These are phyloP conservation scores for Fusarium sp. DNA, from an alignment of 2,329 filamentous ascomycete species.

Conservation along the genomic window DNA sequence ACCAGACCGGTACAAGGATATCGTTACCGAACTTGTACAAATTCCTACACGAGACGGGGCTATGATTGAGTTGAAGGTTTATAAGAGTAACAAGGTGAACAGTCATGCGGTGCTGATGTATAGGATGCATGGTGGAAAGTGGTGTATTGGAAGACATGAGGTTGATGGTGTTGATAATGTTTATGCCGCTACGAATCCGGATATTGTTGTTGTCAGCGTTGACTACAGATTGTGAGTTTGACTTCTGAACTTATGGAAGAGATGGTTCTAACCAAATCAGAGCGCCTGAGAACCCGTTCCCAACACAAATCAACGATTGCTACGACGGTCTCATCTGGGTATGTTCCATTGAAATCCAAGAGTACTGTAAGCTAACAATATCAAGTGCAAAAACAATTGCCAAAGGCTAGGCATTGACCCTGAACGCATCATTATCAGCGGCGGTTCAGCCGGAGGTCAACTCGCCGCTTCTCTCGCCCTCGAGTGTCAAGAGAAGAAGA, in stretches of 20 bases:
- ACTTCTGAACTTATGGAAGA: too few relatives aligned
- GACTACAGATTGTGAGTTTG: conserved; percentile 33
- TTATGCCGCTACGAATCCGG: conserved; percentile 24
- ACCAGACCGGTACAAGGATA: conserved; percentile 28
- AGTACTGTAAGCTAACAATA: neutral
- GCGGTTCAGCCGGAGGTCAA: conserved; percentile 39
- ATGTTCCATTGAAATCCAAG: accelerated
- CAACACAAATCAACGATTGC: conserved; percentile 34
- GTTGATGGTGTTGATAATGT: conserved; percentile 41
- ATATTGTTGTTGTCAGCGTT: conserved; percentile 41
- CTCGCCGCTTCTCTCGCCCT: conserved; percentile 36
- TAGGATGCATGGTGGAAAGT: conserved; percentile 42
- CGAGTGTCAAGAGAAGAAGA: conserved; percentile 6
- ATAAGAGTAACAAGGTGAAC: conserved; percentile 19
- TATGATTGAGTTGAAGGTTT: conserved; percentile 36
- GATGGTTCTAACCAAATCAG: neutral
- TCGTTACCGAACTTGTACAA: conserved; percentile 26
- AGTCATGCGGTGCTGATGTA: conserved; percentile 37
- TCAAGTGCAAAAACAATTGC: conserved; percentile 39
- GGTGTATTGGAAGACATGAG: conserved; percentile 41
- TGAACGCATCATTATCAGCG: conserved; percentile 35
- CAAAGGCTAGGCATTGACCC: conserved; percentile 27
- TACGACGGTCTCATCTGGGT: conserved; percentile 44
- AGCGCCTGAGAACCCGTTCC: conserved; percentile 41
- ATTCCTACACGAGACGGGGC: conserved; percentile 34